These are phyloP conservation scores for Circinella umbellata DNA, from an alignment of 371 early-diverging fungal genomes.

Conservation along the genomic window DNA sequence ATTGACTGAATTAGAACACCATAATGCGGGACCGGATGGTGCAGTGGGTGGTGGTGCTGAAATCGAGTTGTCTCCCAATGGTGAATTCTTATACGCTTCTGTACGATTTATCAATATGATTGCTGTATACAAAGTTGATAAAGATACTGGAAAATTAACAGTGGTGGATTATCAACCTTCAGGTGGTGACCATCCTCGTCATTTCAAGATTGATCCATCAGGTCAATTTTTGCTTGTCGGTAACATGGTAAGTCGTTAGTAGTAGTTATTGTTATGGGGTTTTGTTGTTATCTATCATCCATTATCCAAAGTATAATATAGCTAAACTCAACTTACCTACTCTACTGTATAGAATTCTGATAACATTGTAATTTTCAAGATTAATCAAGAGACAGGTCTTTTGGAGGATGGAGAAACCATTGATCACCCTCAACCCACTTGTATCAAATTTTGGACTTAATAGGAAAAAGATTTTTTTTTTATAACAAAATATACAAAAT, in stretches of 20 bases:
- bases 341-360: constrained; percentile 33
- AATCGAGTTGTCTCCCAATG: constrained; percentile 44
- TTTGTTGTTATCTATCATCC: too few species aligned
- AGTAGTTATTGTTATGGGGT: too few species aligned
- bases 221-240: constrained; percentile 44
- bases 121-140: constrained; percentile 36
- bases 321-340: too few species aligned
- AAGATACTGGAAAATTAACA: constrained; percentile 37
- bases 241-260: constrained; percentile 31
- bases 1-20: constrained; percentile 36
- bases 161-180: constrained; percentile 32
- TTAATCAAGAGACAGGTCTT: constrained; percentile 34
- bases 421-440: constrained; percentile 42
- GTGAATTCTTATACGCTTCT: constrained; percentile 43
- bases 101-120: constrained; percentile 47
- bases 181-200: constrained; percentile 48
- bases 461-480: not conserved
- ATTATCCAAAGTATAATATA: too few species aligned
- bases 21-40: constrained; percentile 33
- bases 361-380: constrained; percentile 42
- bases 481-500: not conserved
- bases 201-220: constrained; percentile 48
- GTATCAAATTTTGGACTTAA: constrained; percentile 34
- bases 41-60: constrained; percentile 37
- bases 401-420: constrained; percentile 30